A percentile compares a stretch with the other conserved stretches of the same genome.
Evolutionary conservation across 2,329 filamentous ascomycete genomes (phyloP).

Genomic region (Chaetomium olivaceum): DNA sequence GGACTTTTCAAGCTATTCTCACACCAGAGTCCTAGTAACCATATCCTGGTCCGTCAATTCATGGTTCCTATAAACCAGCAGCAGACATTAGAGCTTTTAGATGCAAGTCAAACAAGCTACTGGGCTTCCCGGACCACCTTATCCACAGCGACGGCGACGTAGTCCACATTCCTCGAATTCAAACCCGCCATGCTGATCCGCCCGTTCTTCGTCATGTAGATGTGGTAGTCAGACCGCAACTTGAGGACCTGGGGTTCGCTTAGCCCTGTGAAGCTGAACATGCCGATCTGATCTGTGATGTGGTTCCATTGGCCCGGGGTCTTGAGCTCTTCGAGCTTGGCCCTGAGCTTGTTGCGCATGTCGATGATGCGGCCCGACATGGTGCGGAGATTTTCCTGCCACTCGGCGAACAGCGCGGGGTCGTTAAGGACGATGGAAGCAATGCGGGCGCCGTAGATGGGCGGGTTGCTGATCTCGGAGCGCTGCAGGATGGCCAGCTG

Average conservation of each 20-base stretch:
- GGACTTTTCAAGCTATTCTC: not conserved
- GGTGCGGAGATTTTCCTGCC: conserved; percentile 86
- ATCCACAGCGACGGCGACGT: conserved; percentile 87
- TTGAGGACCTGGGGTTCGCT: conserved; percentile 70
- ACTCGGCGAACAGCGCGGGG: conserved; percentile 76
- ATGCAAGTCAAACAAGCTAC: conserved; percentile 22
- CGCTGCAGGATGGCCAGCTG: conserved; percentile 94
- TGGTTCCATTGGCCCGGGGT: conserved; percentile 95
- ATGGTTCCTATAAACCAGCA: not conserved
- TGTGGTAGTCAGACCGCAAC: conserved; percentile 68
- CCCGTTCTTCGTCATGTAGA: conserved; percentile 97
- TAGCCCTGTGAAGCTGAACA: conserved; percentile 94
- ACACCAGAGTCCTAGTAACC: not conserved
- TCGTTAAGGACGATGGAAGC: conserved; percentile 85
- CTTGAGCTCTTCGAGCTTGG: conserved; percentile 77
- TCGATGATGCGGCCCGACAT: conserved; percentile 95
- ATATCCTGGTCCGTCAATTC: not conserved
- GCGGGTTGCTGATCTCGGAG: conserved; percentile 96
- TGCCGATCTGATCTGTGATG: conserved; percentile 98
- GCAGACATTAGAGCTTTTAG: not conserved
- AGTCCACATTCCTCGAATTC: conserved; percentile 88
- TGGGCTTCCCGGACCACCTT: conserved; percentile 67
- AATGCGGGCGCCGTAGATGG: conserved; percentile 89
- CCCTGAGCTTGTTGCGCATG: conserved; percentile 79
- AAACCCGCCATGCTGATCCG: conserved; percentile 98